Evolutionary conservation across 2,329 filamentous ascomycete species (phyloP).

Genomic region (Penicillium concentricum): DNA sequence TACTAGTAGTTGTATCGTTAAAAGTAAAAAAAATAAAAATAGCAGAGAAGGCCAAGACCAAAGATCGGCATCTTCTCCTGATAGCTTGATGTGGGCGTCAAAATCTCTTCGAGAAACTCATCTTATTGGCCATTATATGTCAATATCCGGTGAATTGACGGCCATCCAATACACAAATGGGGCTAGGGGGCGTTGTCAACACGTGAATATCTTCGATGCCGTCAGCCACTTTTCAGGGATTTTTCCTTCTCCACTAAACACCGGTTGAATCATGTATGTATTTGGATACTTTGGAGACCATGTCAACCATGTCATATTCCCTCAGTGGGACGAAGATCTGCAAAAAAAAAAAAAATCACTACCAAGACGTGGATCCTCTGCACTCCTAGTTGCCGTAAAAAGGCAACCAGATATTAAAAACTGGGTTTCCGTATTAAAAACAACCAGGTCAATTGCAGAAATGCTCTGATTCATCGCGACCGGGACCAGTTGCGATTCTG

Average conservation of each 20-base stretch:
- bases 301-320: background rate
- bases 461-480: slow-evolving; percentile 16
- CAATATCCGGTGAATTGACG: background rate
- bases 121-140: background rate
- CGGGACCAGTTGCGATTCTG: slow-evolving; percentile 21
- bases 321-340: background rate
- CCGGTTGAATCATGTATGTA: background rate
- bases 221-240: slow-evolving; percentile 1
- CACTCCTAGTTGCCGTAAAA: slow-evolving; percentile 6
- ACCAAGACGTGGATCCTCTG: background rate
- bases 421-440: slow-evolving; percentile 1
- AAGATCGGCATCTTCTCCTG: background rate
- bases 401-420: slow-evolving; percentile 6
- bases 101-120: background rate
- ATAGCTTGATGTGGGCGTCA: background rate
- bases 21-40: background rate
- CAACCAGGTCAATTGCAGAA: slow-evolving; percentile 10
- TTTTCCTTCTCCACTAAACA: background rate
- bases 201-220: slow-evolving; percentile 8
- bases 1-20: background rate
- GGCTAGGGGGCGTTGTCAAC: background rate
- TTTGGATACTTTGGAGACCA: background rate
- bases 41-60: background rate
- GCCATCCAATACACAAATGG: background rate
- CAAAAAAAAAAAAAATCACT: background rate